Conservation (phyloP, 192 early-diverging fungal genomes). For the Podila clonocystis region DNA sequence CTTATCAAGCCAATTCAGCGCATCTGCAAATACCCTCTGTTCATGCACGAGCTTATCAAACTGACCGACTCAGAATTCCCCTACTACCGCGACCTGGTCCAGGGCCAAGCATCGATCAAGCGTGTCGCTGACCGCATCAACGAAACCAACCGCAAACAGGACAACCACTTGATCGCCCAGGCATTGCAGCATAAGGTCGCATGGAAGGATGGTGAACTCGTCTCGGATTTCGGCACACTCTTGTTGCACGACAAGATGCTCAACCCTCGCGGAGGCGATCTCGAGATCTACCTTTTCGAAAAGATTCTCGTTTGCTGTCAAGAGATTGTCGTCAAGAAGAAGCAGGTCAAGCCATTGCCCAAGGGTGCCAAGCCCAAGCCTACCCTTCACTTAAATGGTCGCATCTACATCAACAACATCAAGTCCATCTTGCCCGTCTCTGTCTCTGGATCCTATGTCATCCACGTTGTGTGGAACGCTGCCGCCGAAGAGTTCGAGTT, state of each 20-base stretch:
- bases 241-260: constrained; percentile 88
- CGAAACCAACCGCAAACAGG: constrained; percentile 89
- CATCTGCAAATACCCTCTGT: constrained; percentile 97
- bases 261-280: constrained; percentile 84
- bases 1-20: constrained; percentile 98
- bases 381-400: constrained; percentile 81
- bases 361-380: constrained; percentile 68
- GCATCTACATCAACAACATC: constrained; percentile 88
- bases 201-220: constrained; percentile 90
- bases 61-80: constrained; percentile 62
- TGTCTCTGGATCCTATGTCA: constrained; percentile 55
- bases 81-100: constrained; percentile 68
- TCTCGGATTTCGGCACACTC: constrained; percentile 81
- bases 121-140: constrained; percentile 90
- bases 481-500: constrained; percentile 85
- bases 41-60: constrained; percentile 79
- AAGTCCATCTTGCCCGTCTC: constrained; percentile 45
- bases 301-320: constrained; percentile 94
- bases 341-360: constrained; percentile 44
- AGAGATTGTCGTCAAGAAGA: constrained; percentile 68
- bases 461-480: constrained; percentile 88
- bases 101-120: constrained; percentile 85
- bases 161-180: constrained; percentile 82
- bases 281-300: constrained; percentile 94
- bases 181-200: constrained; percentile 88